Evolutionary conservation across 2,329 filamentous ascomycete genomes (phyloP).

Genomic region (Colletotrichum falcatum): DNA sequence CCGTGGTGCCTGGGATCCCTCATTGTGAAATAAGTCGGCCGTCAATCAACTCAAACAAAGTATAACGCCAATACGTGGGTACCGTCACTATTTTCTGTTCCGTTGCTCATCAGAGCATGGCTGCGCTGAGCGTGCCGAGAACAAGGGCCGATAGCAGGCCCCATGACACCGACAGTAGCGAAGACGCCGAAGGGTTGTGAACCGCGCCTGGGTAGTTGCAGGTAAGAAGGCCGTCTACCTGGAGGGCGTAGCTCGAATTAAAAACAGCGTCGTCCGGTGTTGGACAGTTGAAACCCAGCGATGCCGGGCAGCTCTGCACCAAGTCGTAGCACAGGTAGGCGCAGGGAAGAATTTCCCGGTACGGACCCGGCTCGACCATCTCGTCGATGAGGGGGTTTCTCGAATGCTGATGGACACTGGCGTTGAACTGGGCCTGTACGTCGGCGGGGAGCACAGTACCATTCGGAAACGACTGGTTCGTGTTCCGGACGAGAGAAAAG

Average conservation of each 20-base stretch:
- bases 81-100: no score
- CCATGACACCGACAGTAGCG: conserved; percentile 44
- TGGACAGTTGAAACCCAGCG: conserved; percentile 83
- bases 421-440: conserved; percentile 46
- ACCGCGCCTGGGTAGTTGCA: conserved; percentile 74
- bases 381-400: conserved; percentile 80
- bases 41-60: conserved; percentile 27
- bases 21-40: conserved; percentile 15
- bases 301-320: conserved; percentile 84
- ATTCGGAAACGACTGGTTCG: conserved; percentile 77
- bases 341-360: conserved; percentile 93
- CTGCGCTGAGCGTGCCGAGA: conserved; percentile 18
- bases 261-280: conserved; percentile 51
- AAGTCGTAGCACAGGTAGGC: conserved; percentile 88
- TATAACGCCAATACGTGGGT: background rate
- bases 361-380: conserved; percentile 82
- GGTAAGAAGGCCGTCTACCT: conserved; percentile 49
- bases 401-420: conserved; percentile 64
- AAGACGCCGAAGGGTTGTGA: conserved; percentile 58
- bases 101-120: conserved; percentile 12
- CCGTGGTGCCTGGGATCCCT: conserved; percentile 1
- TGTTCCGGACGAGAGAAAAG: conserved; percentile 71
- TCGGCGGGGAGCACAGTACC: conserved; percentile 64
- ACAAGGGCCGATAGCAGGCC: conserved; percentile 33
- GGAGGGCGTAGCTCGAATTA: conserved; percentile 58